These are phyloP conservation scores for Alternaria gaisen DNA, from an alignment of 2,329 filamentous ascomycete genomes.

Conservation along the genomic window DNA sequence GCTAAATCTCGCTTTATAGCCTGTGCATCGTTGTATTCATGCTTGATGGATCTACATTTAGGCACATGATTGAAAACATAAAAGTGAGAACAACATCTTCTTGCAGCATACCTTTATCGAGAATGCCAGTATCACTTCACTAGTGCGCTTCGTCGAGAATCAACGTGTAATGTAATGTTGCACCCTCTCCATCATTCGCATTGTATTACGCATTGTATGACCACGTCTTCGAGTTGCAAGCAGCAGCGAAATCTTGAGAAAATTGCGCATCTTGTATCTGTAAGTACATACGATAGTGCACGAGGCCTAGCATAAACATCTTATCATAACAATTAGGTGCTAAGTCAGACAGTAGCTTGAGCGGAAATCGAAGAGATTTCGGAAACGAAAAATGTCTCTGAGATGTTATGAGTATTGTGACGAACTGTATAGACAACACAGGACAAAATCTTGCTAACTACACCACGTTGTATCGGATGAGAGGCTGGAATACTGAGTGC, in stretches of 20 bases:
- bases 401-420: too few species aligned
- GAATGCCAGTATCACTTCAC: background rate
- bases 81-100: background rate
- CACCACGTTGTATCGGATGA: background rate
- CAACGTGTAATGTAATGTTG: background rate
- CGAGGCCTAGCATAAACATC: too few species aligned
- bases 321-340: too few species aligned
- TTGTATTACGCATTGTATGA: background rate
- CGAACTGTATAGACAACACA: too few species aligned
- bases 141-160: background rate
- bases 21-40: background rate
- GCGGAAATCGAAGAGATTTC: too few species aligned
- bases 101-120: background rate
- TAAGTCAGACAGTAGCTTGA: too few species aligned
- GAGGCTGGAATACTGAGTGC: background rate
- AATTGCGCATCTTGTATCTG: background rate
- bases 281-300: too few species aligned
- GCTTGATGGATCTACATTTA: accelerated
- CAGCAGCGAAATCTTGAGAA: background rate
- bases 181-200: background rate
- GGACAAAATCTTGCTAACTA: too few species aligned
- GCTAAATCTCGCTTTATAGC: background rate
- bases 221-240: background rate
- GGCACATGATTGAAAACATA: background rate
- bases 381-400: too few species aligned